Evolutionary conservation across 371 early-diverging fungal genomes (phyloP), one percentile per base, ranked within the genome.

Genomic region (Lichtheimia hyalospora): DNA sequence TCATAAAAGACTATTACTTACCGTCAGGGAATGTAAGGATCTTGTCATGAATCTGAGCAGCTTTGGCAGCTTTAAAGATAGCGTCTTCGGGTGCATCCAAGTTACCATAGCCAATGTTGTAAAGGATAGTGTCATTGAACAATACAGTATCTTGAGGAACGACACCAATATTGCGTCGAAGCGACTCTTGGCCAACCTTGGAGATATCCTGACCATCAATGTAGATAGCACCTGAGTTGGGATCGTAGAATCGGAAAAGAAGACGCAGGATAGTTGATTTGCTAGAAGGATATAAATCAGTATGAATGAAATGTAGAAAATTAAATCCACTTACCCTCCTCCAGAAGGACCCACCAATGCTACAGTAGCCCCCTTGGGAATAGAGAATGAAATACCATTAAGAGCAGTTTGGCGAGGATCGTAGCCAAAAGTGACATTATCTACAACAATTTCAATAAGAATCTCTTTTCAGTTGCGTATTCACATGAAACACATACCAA

Each of bases 321-420:
- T 10, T 1, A 25, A 0, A 8, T 10, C 10, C 6, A 34, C 5
- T 50, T 66, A 73, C 74, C 90, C 96, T 63, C 93, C 89, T 16
- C 98, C 98, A 18, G 88, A 86, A 0, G 95, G 92, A 0, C 98
- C 98, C 4, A 96, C 96, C 8, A 97, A 69, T 1, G 95, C 97
- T 7, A 92, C 86, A 0, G 86, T 89, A 24, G 84, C 79, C 10
- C 96, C 95, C 0, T 88, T 81, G 0, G 91, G 90, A 49, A 99
- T 89, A 13, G 74, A 79, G 64, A 97, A 89, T n/a, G 87, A 86
- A n/a, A 97, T 81, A 49, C 83, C 82, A 34, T 84, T 75, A 14
- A 95, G 71, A 15, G 88, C 90, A 14, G 80, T 81, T 48, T 90
- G 84, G 48, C 81, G 70, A 8, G 78, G 73, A 52, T 75, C 81